phyloP scores from a whole-genome alignment of 2,329 filamentous ascomycete genomes.

The Basipetospora chlamydospora region DNA sequence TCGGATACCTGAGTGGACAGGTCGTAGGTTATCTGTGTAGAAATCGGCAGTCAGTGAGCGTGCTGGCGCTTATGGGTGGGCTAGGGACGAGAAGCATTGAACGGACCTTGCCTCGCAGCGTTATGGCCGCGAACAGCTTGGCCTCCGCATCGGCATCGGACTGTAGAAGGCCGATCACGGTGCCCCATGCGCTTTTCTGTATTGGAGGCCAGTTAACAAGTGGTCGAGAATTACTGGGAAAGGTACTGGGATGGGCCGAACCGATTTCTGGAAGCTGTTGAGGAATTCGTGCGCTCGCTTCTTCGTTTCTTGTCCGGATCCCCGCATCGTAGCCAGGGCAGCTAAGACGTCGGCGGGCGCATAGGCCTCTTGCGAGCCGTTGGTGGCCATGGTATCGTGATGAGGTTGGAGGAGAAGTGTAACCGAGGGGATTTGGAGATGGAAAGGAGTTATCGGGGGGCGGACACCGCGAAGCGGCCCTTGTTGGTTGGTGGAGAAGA shows the following conservation, averaged over 20 bases:
- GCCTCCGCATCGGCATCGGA: slow-evolving; percentile 68
- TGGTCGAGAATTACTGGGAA: too few species aligned
- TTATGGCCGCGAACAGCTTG: slow-evolving; percentile 91
- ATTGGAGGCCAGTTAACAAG: background rate
- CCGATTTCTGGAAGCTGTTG: slow-evolving; percentile 95
- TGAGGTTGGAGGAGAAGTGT: background rate
- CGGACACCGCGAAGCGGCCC: too few species aligned
- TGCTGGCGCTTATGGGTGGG: background rate
- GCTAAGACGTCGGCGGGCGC: slow-evolving; percentile 62
- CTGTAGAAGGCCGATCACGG: slow-evolving; percentile 75
- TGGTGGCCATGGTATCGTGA: slow-evolving; percentile 45
- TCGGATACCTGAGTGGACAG: slow-evolving; percentile 69
- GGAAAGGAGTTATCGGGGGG: background rate
- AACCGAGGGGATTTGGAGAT: too few species aligned
- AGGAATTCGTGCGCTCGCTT: slow-evolving; percentile 82
- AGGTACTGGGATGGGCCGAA: slow-evolving; percentile 23
- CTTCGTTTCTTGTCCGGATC: slow-evolving; percentile 68
- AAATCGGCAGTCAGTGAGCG: background rate
- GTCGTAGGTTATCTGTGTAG: slow-evolving; percentile 78
- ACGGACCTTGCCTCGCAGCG: slow-evolving; percentile 85
- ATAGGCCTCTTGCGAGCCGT: slow-evolving; percentile 54
- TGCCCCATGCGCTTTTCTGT: slow-evolving; percentile 81
- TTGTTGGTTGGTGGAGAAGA: too few species aligned
- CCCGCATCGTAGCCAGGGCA: slow-evolving; percentile 85
- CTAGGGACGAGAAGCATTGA: too few species aligned